Evolutionary conservation across 768 basidiomycete genomes (phyloP), one percentile per base, ranked within the genome.

Genomic region (Mrakia frigida): DNA sequence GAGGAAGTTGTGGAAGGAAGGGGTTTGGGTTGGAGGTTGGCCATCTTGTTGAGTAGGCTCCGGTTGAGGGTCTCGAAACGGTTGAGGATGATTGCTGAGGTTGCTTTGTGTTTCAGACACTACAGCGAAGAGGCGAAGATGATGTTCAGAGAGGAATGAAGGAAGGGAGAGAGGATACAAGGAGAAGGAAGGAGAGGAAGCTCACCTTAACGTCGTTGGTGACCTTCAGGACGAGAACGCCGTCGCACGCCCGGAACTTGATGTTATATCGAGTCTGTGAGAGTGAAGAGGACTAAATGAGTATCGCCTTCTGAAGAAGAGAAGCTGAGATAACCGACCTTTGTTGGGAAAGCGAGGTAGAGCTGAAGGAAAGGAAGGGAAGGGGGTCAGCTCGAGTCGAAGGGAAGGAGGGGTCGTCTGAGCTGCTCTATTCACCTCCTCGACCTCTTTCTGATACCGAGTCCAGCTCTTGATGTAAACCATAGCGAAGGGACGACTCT

Each of bases 41-140:
- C 35, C 77, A 74, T 74, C 39, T 53, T 35, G n/a, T 25, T 46
- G 33, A 78, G 46, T 31, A 78, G 43, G 6, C 33, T 31, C 6
- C 61, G 33, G 82, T 96, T 97, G 78, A 98, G 87, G 10, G 90
- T 87, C 84, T 98, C 94, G 85, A 98, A 98, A 80, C 95, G 91
- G 86, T 98, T 97, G 79, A 98, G 90, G 84, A 93, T 93, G 82
- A 96, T 90, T 70, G 92, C 93, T 3, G 94, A 97, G 80, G 90
- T 90, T 1, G 95, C 96, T 84, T 95, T 94, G 87, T 96, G 98
- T 84, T 95, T 97, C 80, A 98, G 87, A 83, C 94, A 96, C 96
- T 98, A 82, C 14, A 31, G 70, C 37, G 43, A 9, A 46, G 9
- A n/a, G 31, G 28, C 39, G 67, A 60, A n/a, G 50, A n/a, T 18